Evolutionary conservation across 2,329 filamentous ascomycete genomes (phyloP), one percentile per base, ranked within the genome.

Genomic region (Penicillium sp.): DNA sequence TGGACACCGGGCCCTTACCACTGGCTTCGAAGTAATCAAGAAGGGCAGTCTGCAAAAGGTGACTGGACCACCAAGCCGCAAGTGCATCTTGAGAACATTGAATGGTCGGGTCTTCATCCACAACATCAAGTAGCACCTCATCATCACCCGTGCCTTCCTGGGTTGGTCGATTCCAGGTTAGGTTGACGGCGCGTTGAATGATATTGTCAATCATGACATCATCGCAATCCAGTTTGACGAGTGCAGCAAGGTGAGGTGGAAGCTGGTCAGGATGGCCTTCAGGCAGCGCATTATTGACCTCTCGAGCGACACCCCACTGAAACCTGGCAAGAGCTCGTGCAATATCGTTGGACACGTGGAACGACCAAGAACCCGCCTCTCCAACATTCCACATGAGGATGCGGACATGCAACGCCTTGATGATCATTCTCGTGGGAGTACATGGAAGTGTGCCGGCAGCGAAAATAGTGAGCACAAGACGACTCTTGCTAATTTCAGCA

Each of bases 361-460:
- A 84, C n/a, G 80, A 78, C 59, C 86, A 82, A 46, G 89, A 81
- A 7, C 84, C 84, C 29, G 82, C 80, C 59, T 86, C 84, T 35
- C 87, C 85, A 42, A 84, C 78, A 62, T 91, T 87, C 89, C 90
- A 96, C 36, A 96, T 80, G 32, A 97, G 81, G 41, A 97, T 84
- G n/a, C 91, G 89, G 56, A 95, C 88, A 68, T 97, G 93, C 35
- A 97, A 78, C 1, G 93, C 90, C 72, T 96, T 95, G 53, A 96
- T 82, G 90, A 97, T 96, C 51, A 96, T 81, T 40, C 91, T 83
- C 44, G 83, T 81, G 1, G 93, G 91, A 0, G 90, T 94, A 55
- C 90, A 85, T 10, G 92, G 91, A 1, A 97, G 79, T 0, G 92
- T 96, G 23, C 88, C 87, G 1, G 92, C 95, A 8, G 92, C 91